Conservation (phyloP, 352 stramenopile species). For the Phytophthora europaea region DNA sequence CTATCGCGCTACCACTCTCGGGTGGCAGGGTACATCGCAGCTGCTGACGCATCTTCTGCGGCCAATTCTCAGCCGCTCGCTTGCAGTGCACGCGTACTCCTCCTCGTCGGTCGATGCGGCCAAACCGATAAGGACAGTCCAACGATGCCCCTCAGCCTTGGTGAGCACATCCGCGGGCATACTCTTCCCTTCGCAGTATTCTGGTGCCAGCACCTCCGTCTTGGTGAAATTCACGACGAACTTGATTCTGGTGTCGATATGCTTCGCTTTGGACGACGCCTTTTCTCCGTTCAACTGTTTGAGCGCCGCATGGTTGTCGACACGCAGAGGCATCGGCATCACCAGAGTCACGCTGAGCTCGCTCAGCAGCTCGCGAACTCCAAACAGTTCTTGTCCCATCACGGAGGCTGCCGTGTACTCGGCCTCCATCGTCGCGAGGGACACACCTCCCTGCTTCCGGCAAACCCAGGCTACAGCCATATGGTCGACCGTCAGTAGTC, state of each 20-base stretch:
- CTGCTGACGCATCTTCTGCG: neutral
- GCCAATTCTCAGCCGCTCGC: neutral
- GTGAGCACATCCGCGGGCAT: conserved; percentile 4
- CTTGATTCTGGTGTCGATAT: conserved; percentile 7
- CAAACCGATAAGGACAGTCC: neutral
- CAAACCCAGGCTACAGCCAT: conserved; percentile 17
- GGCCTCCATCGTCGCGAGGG: conserved; percentile 30
- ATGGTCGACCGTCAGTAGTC: conserved; percentile 15
- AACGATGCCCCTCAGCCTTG: neutral
- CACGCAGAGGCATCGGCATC: neutral
- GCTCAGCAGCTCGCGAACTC: conserved; percentile 6
- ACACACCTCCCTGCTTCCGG: conserved; percentile 23
- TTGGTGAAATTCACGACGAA: neutral
- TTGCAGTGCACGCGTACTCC: conserved; percentile 1
- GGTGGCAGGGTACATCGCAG: neutral
- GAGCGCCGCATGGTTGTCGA: neutral
- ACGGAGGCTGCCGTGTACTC: conserved; percentile 24
- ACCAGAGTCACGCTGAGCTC: conserved; percentile 6
- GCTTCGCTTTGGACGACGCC: neutral
- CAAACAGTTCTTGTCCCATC: conserved; percentile 17
- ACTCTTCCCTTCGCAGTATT: neutral
- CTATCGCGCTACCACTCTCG: too few species aligned
- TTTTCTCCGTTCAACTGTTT: conserved; percentile 2
- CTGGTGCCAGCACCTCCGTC: neutral
- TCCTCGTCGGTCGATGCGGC: neutral